Evolutionary conservation across 2,329 filamentous ascomycete species (phyloP).

Genomic region (Falciphora oryzae): DNA sequence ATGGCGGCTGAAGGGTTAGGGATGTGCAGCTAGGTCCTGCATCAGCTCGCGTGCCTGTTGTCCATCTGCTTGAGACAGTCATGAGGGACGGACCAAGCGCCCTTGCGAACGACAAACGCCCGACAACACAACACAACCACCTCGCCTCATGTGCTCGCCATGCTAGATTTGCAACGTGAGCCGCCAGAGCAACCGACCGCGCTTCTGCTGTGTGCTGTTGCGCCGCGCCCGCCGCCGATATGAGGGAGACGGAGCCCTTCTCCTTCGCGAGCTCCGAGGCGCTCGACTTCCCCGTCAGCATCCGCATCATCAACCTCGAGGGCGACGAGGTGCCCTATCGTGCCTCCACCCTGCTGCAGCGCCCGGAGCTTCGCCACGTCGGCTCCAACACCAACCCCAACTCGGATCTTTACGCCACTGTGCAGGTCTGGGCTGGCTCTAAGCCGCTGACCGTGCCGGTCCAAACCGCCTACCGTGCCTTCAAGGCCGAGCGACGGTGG

Average conservation of each 20-base stretch:
- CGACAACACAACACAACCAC: neutral
- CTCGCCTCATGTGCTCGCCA: neutral
- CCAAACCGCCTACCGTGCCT: conserved; percentile 88
- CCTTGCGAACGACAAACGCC: neutral
- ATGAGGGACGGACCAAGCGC: neutral
- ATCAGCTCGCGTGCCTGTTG: too few species aligned
- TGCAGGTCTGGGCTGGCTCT: conserved; percentile 91
- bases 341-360: conserved; percentile 71
- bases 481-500: conserved; percentile 73
- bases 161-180: neutral
- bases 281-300: conserved; percentile 65
- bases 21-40: too few species aligned
- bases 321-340: conserved; percentile 70
- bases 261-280: conserved; percentile 89
- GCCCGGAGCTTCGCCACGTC: conserved; percentile 76
- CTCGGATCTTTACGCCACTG: conserved; percentile 89
- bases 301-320: conserved; percentile 68
- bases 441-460: conserved; percentile 89
- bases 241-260: conserved; percentile 74
- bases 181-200: neutral
- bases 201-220: neutral
- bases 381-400: conserved; percentile 73
- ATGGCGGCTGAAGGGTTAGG: neutral
- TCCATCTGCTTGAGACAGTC: too few species aligned
- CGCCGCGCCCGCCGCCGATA: neutral